phyloP scores from a whole-genome alignment of 345 rosid species.

The Heritiera fomes region DNA sequence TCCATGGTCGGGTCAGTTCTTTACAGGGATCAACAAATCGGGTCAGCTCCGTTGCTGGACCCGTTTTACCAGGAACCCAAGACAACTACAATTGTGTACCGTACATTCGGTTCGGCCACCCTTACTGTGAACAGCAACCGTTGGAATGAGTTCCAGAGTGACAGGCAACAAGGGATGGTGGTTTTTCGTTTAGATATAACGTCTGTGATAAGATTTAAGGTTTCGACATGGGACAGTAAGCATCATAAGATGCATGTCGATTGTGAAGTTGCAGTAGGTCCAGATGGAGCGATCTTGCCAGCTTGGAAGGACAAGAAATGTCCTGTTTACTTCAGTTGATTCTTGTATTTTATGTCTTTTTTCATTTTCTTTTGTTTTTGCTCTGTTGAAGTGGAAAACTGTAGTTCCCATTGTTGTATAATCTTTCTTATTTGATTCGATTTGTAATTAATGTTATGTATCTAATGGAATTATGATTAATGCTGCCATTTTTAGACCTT shows the following conservation, averaged over 20 bases:
- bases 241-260: slow-evolving; percentile 65
- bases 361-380: neutral
- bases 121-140: slow-evolving; percentile 52
- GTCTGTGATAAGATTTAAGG: slow-evolving; percentile 61
- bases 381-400: neutral
- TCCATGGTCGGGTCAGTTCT: slow-evolving; percentile 56
- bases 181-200: slow-evolving; percentile 60
- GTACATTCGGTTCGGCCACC: slow-evolving; percentile 55
- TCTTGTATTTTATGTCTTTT: neutral
- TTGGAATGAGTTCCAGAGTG: slow-evolving; percentile 64
- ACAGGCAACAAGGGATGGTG: slow-evolving; percentile 60
- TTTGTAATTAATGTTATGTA: slow-evolving; percentile 2
- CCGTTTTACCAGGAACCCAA: slow-evolving; percentile 70
- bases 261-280: slow-evolving; percentile 56
- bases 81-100: slow-evolving; percentile 52
- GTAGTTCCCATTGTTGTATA: neutral
- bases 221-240: slow-evolving; percentile 65
- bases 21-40: slow-evolving; percentile 59
- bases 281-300: slow-evolving; percentile 62
- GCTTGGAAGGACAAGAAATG: slow-evolving; percentile 54
- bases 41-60: slow-evolving; percentile 44
- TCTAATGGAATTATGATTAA: neutral
- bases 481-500: neutral
- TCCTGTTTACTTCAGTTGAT: slow-evolving; percentile 72
- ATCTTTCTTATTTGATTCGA: neutral